Base-by-base conservation (phyloP, 306 rosid species). In the Cicer arietinum region DNA sequence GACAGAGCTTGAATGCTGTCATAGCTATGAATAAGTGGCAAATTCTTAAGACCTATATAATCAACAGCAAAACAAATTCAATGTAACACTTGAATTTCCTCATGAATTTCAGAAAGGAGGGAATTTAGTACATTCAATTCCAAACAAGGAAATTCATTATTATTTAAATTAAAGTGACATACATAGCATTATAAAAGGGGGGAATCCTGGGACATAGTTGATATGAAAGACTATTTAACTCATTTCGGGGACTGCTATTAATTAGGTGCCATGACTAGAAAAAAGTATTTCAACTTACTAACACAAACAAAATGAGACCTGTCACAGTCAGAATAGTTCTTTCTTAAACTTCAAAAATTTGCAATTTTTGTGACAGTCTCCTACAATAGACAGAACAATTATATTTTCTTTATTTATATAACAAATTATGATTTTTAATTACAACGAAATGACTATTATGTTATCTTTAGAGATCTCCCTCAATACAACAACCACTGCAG, bases 21-120 rank as follows among this genome's bases (percentile, higher is more conserved):
- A 85, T 89, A 94, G 76, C 99, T 83, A 84, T 92, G 99, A 84
- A 90, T 90, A 77, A 90, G 89, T 56, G 99, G 99, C 90, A 92
- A 85, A 81, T 89, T 77, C 89, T 89, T 88, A 83, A 87, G 87
- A 77, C 90, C 99, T 94, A 74, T 80, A 81, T 71, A 30, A 68
- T 58, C 45, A 76, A 54, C 22, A 61, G 40, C 18, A 69, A 40
- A 69, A 68, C 69, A 71, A 59, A 46, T 46, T 43, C 3, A 47
- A 46, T 25, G 42, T 67, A 67, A 48, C 4, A 47, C 6, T 48
- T 14, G 10, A 7, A 37, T 22, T 64, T 17, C 12, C 37, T 64
- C 5, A 6, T n/a, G 20, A 42, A 42, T 16, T 42, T 64, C n/a
- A 11, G 8, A 42, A 64, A 11, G 50, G 70, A 17, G 25, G 6